phyloP scores from a whole-genome alignment of 768 basidiomycete species.

The Rubroboletus pulcherrimus region DNA sequence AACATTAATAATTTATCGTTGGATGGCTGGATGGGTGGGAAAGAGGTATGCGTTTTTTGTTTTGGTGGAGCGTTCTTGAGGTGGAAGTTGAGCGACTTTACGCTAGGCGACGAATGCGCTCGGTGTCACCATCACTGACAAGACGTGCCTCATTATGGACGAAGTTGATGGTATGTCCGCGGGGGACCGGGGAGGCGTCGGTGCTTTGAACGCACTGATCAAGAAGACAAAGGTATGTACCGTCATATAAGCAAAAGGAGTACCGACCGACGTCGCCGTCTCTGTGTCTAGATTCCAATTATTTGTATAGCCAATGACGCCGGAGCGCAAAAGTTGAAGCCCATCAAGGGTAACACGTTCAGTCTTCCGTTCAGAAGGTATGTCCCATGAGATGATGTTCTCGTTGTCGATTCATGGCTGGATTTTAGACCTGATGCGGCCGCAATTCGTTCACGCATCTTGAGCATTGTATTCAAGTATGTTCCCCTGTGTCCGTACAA shows the following conservation, averaged over 20 bases:
- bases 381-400: conserved; percentile 12
- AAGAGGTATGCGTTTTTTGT: conserved; percentile 44
- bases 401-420: background rate
- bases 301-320: conserved; percentile 97
- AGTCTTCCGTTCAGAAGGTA: conserved; percentile 77
- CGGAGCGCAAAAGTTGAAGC: conserved; percentile 86
- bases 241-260: too few species aligned
- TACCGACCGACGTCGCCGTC: background rate
- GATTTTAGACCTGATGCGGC: conserved; percentile 67
- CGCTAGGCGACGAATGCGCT: conserved; percentile 56
- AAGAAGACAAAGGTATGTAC: conserved; percentile 79
- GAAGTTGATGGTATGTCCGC: conserved; percentile 99
- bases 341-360: conserved; percentile 68
- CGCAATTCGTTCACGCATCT: conserved; percentile 78
- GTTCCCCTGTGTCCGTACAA: conserved; percentile 18
- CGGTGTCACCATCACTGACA: conserved; percentile 73
- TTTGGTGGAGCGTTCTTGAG: background rate
- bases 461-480: conserved; percentile 89
- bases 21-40: conserved; percentile 76
- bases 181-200: conserved; percentile 95
- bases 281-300: conserved; percentile 73
- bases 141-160: conserved; percentile 94
- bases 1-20: conserved; percentile 88
- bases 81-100: background rate
- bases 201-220: conserved; percentile 86